phyloP scores from a whole-genome alignment of 177 flowering plant species.

The Telopea speciosissima region DNA sequence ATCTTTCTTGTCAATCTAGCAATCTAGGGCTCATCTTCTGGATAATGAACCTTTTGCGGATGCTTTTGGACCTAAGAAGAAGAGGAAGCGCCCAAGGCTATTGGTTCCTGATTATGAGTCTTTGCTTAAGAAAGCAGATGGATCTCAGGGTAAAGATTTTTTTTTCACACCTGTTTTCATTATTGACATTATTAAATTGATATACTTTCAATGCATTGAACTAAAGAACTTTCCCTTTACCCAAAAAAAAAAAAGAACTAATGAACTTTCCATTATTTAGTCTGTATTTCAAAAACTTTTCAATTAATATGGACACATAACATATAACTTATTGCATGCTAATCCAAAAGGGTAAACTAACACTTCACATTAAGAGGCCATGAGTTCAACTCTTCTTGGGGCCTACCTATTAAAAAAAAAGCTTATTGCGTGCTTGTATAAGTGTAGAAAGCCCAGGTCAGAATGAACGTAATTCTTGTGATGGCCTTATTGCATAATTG shows the following conservation, averaged over 20 bases:
- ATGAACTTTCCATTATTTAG: no score
- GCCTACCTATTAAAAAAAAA: no score
- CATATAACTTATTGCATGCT: neutral
- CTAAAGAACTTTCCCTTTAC: no score
- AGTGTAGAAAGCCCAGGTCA: neutral
- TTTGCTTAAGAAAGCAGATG: slow-evolving; percentile 65
- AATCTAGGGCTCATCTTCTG: slow-evolving; percentile 84
- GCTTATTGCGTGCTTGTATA: neutral
- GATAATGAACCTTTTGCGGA: slow-evolving; percentile 77
- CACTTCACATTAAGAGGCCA: no score
- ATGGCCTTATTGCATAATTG: neutral
- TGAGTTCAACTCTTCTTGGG: no score
- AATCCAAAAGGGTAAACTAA: no score
- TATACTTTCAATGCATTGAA: neutral
- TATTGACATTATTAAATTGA: neutral
- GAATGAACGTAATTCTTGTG: neutral
- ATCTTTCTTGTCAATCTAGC: slow-evolving; percentile 35
- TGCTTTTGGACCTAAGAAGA: slow-evolving; percentile 85
- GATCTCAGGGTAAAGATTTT: slow-evolving; percentile 56
- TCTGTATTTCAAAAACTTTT: neutral
- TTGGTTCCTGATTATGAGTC: slow-evolving; percentile 79
- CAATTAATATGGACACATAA: neutral
- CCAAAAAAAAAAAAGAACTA: no score
- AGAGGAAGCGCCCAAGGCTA: slow-evolving; percentile 85
- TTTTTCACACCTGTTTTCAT: neutral